Evolutionary conservation across 345 rosid genomes (phyloP), one percentile per base, ranked within the genome.

Genomic region (Heritiera littoralis): DNA sequence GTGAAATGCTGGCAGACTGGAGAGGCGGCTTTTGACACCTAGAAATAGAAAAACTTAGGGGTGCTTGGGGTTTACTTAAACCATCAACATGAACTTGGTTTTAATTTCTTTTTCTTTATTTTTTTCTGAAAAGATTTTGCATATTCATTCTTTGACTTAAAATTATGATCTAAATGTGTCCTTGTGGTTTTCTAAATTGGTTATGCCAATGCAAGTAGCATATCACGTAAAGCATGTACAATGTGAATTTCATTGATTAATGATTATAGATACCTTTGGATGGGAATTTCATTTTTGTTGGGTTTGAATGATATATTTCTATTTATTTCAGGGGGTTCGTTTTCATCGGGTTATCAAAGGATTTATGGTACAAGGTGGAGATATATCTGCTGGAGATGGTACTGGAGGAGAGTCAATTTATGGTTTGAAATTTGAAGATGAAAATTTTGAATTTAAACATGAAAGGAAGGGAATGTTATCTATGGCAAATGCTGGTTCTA

Each of bases 401-500:
- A 90, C 92, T 23, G 98, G 99, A 15, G 99, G 98, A 79, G 99
- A 96, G 83, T 92, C 98, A 1, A 90, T 96, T 55, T 93, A 94
- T 46, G 98, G 99, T 3, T 84, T 84, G 85, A 94, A 96, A 56
- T 96, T 94, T 79, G 95, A 94, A 52, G 98, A 96, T 81, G 99
- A 96, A 83, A 94, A 92, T 65, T 94, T 94, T 69, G 92, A 90
- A 3, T 10, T 91, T 78, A 96, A 96, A 77, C 99, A 96, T 80
- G 99, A 96, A 87, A 88, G 98, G 83, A 94, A 94, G 81, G 98
- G 99, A 63, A 92, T 94, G 93, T 76, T 96, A 15, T 92, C 99
- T 3, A 94, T 96, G 99, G 98, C 97, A 38, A 96, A 92, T 77
- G 67, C 93, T 60, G 98, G 98, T 38, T 88, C 95, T 13, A 77